phyloP scores from a whole-genome alignment of 768 basidiomycete species.

The Hygrocybe punicea region DNA sequence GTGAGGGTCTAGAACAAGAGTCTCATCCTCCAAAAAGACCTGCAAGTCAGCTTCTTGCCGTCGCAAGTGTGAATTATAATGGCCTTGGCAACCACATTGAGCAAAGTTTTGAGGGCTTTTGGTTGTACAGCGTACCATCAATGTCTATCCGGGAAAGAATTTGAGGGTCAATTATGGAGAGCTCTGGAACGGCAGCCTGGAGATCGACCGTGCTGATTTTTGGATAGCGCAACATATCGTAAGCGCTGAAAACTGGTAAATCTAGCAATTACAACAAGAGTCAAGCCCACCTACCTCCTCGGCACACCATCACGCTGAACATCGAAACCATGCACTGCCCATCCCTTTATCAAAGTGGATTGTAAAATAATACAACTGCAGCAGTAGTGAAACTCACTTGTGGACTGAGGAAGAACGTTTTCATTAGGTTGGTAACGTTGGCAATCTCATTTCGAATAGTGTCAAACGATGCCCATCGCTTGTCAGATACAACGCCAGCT shows the following conservation, averaged over 20 bases:
- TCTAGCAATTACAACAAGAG: not conserved
- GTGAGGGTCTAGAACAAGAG: conserved; percentile 59
- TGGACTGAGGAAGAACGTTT: conserved; percentile 40
- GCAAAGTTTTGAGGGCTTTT: not conserved
- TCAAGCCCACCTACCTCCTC: conserved; percentile 31
- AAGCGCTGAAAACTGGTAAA: conserved; percentile 51
- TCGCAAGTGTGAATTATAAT: conserved; percentile 57
- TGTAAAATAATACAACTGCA: not conserved
- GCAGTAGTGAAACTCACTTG: conserved; percentile 32
- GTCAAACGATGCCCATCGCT: conserved; percentile 41
- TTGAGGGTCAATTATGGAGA: conserved; percentile 47
- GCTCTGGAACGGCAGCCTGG: conserved; percentile 42
- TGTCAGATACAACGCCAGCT: conserved; percentile 46
- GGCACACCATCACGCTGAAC: conserved; percentile 46
- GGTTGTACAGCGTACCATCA: conserved; percentile 52
- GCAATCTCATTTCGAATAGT: conserved; percentile 31
- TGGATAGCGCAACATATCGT: conserved; percentile 65
- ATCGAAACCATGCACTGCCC: conserved; percentile 40
- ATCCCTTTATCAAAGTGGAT: conserved; percentile 30
- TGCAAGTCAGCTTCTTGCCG: conserved; percentile 76
- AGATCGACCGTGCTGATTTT: conserved; percentile 47
- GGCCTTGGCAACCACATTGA: conserved; percentile 38
- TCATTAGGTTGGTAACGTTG: conserved; percentile 36
- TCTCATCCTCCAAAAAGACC: conserved; percentile 73
- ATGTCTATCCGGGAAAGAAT: conserved; percentile 62